Base-by-base conservation (phyloP, 2,329 filamentous ascomycete species). In the Verticillium dahliae region DNA sequence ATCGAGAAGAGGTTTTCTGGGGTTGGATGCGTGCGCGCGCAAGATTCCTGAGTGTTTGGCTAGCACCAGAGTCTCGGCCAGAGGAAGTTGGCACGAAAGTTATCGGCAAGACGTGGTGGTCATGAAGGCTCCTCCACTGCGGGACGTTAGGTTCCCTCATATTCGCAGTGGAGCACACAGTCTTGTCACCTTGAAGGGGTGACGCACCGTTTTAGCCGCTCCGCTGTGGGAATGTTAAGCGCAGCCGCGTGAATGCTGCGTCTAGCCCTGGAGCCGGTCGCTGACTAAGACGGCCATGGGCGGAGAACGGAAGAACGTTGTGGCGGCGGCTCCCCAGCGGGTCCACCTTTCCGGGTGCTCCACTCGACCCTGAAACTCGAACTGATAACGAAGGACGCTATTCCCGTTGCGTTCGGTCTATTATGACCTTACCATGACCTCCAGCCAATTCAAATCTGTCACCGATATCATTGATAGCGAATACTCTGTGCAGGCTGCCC, bases 1-100 rank as follows among this genome's bases (percentile, higher is more conserved):
- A 67, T 72, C 69, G 72, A 67, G 27, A 7, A 15, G 31, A 52
- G 11, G 18, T 11, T 7, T 11, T 52, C 15, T 27, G 18, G 22
- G 7, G 7, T 31, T 52, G 6, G 45, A 6, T 27, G 18, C n/a
- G 45, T 52, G 11, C 22, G 45, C 18, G 45, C 45, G 22, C 22
- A 18, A 52, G 45, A 22, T 5, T 52, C 45, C 45, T 52, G 15
- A 18, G 45, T 31, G 27, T 31, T 52, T 27, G 22, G 18, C 45
- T 52, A n/a, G 45, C 45, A 18, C 45, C 10, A 52, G 13, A 11
- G 18, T n/a, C 11, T 27, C 45, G 18, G 45, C 45, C 45, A 52
- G 45, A 27, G 13, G 45, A 22, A 52, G 22, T 52, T 27, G 45
- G 45, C 45, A 22, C 45, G 45, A 52, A 52, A 52, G 45, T 52